phyloP scores from a whole-genome alignment of 73 alveolate genomes.

The Paraurostyla sp. region DNA sequence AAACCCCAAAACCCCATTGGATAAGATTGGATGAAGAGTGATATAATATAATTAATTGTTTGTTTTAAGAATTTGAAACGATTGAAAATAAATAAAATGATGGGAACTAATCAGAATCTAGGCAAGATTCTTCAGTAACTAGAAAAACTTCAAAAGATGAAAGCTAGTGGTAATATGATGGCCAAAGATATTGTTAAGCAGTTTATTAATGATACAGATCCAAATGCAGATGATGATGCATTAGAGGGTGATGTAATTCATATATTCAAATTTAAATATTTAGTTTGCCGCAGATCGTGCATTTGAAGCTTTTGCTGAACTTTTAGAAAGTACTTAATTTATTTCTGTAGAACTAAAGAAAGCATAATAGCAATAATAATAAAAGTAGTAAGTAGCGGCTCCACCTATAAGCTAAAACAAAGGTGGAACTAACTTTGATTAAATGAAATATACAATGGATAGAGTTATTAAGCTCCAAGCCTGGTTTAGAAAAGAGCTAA shows the following conservation, averaged over 20 bases:
- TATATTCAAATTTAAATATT: neutral
- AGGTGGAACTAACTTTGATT: neutral
- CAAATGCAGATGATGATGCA: slow-evolving; percentile 10
- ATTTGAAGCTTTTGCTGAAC: slow-evolving; percentile 33
- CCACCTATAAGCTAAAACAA: neutral
- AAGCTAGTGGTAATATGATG: neutral
- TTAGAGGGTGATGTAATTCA: slow-evolving; percentile 28
- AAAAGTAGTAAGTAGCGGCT: neutral
- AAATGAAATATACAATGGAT: neutral
- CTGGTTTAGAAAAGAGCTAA: slow-evolving; percentile 53
- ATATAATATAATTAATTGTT: neutral
- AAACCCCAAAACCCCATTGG: slow-evolving; percentile 13
- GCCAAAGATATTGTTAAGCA: neutral
- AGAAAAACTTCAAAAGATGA: neutral
- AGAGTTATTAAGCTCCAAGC: slow-evolving; percentile 50
- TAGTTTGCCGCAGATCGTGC: slow-evolving; percentile 34
- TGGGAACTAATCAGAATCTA: neutral
- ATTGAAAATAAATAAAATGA: neutral
- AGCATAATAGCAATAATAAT: neutral
- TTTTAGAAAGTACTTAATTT: neutral
- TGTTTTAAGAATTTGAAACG: neutral
- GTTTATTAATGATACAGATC: neutral
- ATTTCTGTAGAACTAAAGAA: neutral
- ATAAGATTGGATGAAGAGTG: neutral
- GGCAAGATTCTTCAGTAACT: neutral